Conservation (phyloP, 176 grass and related monocot species). For the Musa troglodytarum region DNA sequence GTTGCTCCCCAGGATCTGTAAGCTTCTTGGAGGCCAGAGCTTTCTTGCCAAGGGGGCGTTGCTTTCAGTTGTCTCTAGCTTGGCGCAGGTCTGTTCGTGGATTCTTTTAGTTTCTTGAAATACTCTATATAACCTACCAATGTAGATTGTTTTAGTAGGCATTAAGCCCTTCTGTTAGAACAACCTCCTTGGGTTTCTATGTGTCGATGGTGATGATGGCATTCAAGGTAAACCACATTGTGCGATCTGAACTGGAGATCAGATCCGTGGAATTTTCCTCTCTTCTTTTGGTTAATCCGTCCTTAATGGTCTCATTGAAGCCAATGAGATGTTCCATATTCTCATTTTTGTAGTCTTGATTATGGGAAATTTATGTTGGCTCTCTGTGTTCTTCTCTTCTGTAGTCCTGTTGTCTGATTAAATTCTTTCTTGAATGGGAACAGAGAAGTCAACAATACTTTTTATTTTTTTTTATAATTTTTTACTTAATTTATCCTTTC, state of each 20-base stretch:
- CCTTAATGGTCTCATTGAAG: background rate
- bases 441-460: background rate
- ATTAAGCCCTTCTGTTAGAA: background rate
- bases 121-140: background rate
- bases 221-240: background rate
- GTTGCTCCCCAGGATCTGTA: slow-evolving; percentile 67
- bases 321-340: background rate
- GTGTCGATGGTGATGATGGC: background rate
- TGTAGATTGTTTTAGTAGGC: background rate
- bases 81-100: slow-evolving; percentile 43
- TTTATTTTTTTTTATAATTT: background rate
- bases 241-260: background rate
- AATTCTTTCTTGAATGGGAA: background rate
- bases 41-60: slow-evolving; percentile 75
- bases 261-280: background rate
- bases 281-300: too few relatives aligned
- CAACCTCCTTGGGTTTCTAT: too few relatives aligned
- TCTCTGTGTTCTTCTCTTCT: background rate
- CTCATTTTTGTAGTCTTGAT: background rate
- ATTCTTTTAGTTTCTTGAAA: background rate
- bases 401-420: background rate
- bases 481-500: too few relatives aligned
- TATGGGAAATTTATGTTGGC: too few relatives aligned
- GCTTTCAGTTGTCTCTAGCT: slow-evolving; percentile 63
- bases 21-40: slow-evolving; percentile 61